Conservation (phyloP, 2,329 filamentous ascomycete genomes). For the Colletotrichum liaoningense region DNA sequence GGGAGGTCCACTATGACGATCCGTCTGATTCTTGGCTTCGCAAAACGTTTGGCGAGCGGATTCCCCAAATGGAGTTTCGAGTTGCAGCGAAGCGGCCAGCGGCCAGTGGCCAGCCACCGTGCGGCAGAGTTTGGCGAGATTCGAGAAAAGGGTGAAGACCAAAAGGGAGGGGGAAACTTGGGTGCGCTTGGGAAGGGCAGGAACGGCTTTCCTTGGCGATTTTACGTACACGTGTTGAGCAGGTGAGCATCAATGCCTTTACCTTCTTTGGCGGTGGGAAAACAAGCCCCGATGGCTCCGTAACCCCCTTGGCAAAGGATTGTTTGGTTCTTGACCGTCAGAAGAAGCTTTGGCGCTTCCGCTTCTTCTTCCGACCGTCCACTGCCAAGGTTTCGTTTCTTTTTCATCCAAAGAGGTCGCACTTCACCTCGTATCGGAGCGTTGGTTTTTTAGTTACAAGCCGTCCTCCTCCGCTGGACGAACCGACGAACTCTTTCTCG, state of each 20-base stretch:
- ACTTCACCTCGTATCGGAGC: background rate
- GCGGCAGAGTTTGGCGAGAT: background rate
- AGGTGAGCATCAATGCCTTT: slow-evolving; percentile 4
- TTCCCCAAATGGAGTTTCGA: slow-evolving; percentile 4
- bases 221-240: slow-evolving; percentile 15
- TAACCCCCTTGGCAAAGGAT: background rate
- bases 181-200: background rate
- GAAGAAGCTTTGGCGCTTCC: background rate
- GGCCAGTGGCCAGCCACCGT: background rate
- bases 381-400: background rate
- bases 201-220: slow-evolving; percentile 18
- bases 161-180: background rate
- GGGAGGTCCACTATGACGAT: slow-evolving; percentile 24
- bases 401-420: background rate
- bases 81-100: background rate
- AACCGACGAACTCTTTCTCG: background rate
- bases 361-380: slow-evolving; percentile 15
- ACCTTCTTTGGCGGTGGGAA: background rate
- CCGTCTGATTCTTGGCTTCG: slow-evolving; percentile 15
- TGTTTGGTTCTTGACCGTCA: background rate
- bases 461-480: background rate
- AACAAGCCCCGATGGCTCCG: slow-evolving; percentile 6
- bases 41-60: slow-evolving; percentile 15
- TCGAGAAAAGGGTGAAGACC: background rate
- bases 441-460: background rate